Base-by-base conservation (phyloP, 805 yeast genomes). In the Candida fluviatilis region DNA sequence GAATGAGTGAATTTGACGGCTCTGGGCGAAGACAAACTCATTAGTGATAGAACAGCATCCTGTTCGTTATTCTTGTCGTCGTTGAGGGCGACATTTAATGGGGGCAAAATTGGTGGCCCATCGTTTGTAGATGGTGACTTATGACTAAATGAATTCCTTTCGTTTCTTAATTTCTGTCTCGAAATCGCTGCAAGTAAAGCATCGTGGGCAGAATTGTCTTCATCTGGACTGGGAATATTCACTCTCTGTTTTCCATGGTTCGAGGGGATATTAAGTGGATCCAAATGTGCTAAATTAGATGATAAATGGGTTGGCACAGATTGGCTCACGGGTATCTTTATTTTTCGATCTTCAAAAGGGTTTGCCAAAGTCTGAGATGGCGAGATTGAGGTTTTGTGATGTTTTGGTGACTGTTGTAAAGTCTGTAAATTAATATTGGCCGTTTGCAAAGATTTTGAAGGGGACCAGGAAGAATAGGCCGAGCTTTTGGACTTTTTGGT, bases 21-120 rank as follows among this genome's bases (percentile, higher is more conserved):
- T 46, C 64, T 70, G 2, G 82, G 81, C 1, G 80, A 73, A 5
- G 81, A 67, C 29, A 76, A 59, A 27, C 79, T 72, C 69, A 76
- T 76, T 37, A 76, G 60, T 16, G 80, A 74, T 50, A 70, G 58
- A 8, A 76, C 71, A 5, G 82, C 82, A 35, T 76, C 81, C 48
- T 75, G 75, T 44, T 76, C 82, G 34, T 58, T 54, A 44, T 57
- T 54, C 17, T 48, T 42, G 14, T 36, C 40, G 13, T 41, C n/a
- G 24, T 35, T 38, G 8, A 56, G 40, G 2, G 61, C 58, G 5
- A 60, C 47, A 34, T 57, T 60, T 13, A 60, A 43, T 7, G 66
- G 62, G 5, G 66, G 67, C 13, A 60, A 43, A 15, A 25, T 34
- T 13, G 15, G n/a, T 8, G 7, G 18, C 13, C 29, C 35, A 13